phyloP scores from a whole-genome alignment of 169 alveolate genomes.

The Plasmodium vivax region DNA sequence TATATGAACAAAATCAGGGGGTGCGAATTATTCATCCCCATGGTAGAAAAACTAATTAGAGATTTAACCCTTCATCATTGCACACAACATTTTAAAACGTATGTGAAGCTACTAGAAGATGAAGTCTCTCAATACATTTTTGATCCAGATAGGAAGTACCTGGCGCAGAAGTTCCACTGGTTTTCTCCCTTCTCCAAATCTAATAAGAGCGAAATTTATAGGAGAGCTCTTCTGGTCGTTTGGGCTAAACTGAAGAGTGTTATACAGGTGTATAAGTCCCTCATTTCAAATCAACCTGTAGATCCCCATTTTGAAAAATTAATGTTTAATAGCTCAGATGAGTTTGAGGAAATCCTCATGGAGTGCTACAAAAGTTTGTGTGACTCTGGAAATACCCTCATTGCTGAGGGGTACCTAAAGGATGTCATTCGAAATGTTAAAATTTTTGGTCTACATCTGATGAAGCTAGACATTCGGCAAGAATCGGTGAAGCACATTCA shows the following conservation, averaged over 20 bases:
- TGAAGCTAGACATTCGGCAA: constrained; percentile 87
- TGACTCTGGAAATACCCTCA: constrained; percentile 78
- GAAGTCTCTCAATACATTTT: constrained; percentile 47
- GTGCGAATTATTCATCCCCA: constrained; percentile 77
- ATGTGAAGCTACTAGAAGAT: constrained; percentile 55
- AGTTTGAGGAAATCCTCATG: constrained; percentile 80
- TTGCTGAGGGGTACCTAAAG: constrained; percentile 79
- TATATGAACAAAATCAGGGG: constrained; percentile 80
- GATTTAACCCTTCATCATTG: constrained; percentile 63
- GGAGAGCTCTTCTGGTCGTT: constrained; percentile 53
- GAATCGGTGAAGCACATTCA: constrained; percentile 84
- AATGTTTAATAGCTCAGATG: constrained; percentile 74
- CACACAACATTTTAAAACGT: constrained; percentile 31
- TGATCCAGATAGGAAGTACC: constrained; percentile 24
- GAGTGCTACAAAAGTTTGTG: constrained; percentile 79
- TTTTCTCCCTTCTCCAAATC: constrained; percentile 68
- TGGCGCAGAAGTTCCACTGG: constrained; percentile 48
- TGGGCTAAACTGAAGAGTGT: constrained; percentile 56
- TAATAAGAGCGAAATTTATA: constrained; percentile 61
- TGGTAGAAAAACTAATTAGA: constrained; percentile 58
- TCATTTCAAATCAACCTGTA: constrained; percentile 25
- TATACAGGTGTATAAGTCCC: constrained; percentile 25
- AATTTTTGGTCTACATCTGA: constrained; percentile 84
- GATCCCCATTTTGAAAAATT: constrained; percentile 44
- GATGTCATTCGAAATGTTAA: constrained; percentile 81